Evolutionary conservation across 805 yeast species (phyloP), one percentile per base, ranked within the genome.

Genomic region (Helenozyma rhizophorensis): DNA sequence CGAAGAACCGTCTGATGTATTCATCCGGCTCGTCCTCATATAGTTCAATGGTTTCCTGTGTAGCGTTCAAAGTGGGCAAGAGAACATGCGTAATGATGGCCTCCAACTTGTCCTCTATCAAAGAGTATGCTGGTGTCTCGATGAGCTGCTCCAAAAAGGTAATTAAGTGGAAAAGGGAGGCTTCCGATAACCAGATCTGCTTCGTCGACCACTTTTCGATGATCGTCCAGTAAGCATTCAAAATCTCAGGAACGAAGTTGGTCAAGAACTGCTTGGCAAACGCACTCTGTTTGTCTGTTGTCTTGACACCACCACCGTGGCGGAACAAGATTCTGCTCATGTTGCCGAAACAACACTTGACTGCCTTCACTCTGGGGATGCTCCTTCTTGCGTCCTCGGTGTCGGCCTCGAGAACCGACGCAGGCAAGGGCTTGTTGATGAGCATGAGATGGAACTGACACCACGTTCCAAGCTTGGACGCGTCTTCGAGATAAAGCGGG

Each of bases 21-120:
- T 67, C 73, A 27, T 67, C 72, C 4, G 70, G 65, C 27, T 67
- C 72, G 39, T 65, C 71, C 43, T 67, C 70, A 37, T 65, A 67
- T 32, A 67, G 47, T 40, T 65, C 72, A 22, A 67, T 49, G 7
- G 68, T 58, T 34, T 54, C 60, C 14, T 54, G 58, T 9, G 54
- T 52, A 7, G 70, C 71, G 37, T 48, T 52, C 41, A 67, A 55
- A 25, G 67, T 60, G 14, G 71, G 72, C 39, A 67, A 51, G 15
- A 67, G 52, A 6, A 67, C 62, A 36, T 65, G 71, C 32, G 43
- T 53, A 27, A 66, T 28, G 18, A 67, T 54, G 12, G 70, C 72
- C 37, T 66, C 68, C 36, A 67, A 47, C 38, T 65, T 60, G 28
- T 56, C 65, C 28, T 54, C 51, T 25, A 65, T 53, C 32, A 65